phyloP scores from a whole-genome alignment of 2,329 filamentous ascomycete genomes.

The Parasarocladium wereldwijsianum region DNA sequence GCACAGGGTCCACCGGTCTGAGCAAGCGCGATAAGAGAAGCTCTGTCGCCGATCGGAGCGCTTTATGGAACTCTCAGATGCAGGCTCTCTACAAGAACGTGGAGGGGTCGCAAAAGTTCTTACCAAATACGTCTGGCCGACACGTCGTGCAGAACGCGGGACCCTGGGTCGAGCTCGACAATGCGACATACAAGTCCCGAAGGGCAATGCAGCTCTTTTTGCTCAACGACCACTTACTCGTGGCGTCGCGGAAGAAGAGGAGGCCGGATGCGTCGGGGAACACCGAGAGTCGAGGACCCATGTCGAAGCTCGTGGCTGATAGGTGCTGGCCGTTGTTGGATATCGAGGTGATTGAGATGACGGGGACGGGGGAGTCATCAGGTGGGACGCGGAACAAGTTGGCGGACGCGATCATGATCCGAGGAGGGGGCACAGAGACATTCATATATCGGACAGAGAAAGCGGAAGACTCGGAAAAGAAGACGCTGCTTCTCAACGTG shows the following conservation, averaged over 20 bases:
- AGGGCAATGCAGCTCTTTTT: conserved; percentile 83
- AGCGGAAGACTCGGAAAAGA: conserved; percentile 64
- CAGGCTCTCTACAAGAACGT: conserved; percentile 82
- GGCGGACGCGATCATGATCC: conserved; percentile 77
- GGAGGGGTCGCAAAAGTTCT: conserved; percentile 94
- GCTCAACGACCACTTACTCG: conserved; percentile 83
- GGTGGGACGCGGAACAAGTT: conserved; percentile 41
- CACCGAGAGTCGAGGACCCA: conserved; percentile 31
- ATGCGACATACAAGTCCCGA: conserved; percentile 89
- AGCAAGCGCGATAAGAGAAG: conserved; percentile 72
- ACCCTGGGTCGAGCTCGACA: conserved; percentile 91
- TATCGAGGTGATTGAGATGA: conserved; percentile 83
- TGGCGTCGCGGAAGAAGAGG: conserved; percentile 87
- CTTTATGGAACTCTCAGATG: conserved; percentile 55
- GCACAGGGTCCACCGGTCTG: conserved; percentile 36
- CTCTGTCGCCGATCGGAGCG: conserved; percentile 61
- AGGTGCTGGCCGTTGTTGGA: conserved; percentile 89
- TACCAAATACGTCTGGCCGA: conserved; percentile 79
- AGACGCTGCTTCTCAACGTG: conserved; percentile 70
- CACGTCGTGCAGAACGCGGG: conserved; percentile 90
- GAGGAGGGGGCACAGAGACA: conserved; percentile 72
- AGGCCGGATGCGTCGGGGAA: conserved; percentile 52
- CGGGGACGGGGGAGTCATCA: conserved; percentile 45
- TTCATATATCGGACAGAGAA: conserved; percentile 91
- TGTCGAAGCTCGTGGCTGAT: conserved; percentile 76